phyloP scores from a whole-genome alignment of 305 asterid genomes.

The Petunia hybrid region DNA sequence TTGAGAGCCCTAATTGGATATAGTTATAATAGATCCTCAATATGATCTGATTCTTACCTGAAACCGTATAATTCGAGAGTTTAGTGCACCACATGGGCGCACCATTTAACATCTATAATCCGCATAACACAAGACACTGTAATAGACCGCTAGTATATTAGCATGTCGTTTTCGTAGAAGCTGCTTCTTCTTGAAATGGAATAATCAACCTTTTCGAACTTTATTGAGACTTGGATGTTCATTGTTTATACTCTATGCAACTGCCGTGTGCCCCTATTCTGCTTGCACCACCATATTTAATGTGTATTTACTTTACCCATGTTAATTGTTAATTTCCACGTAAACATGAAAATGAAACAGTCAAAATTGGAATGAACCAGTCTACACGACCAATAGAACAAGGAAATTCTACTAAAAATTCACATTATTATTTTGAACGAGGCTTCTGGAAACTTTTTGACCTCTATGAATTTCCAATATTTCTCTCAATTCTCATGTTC shows the following conservation, averaged over 20 bases:
- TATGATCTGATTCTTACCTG: no score
- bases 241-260: background rate
- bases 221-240: slow-evolving; percentile 21
- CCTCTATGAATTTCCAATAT: background rate
- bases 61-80: no score
- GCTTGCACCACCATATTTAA: background rate
- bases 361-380: background rate
- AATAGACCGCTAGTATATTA: background rate
- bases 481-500: no score
- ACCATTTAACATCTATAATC: no score
- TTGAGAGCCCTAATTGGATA: no score
- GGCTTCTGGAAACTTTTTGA: background rate
- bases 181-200: background rate
- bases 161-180: slow-evolving; percentile 9
- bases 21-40: no score
- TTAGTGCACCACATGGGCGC: no score
- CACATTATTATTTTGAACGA: background rate
- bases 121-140: background rate
- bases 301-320: no score
- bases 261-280: background rate
- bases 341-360: background rate
- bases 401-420: background rate
- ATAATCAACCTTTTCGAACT: background rate
- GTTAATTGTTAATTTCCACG: no score
- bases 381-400: background rate